Base-by-base conservation (phyloP, 495 filamentous ascomycete genomes). In the Terfezia boudieri region DNA sequence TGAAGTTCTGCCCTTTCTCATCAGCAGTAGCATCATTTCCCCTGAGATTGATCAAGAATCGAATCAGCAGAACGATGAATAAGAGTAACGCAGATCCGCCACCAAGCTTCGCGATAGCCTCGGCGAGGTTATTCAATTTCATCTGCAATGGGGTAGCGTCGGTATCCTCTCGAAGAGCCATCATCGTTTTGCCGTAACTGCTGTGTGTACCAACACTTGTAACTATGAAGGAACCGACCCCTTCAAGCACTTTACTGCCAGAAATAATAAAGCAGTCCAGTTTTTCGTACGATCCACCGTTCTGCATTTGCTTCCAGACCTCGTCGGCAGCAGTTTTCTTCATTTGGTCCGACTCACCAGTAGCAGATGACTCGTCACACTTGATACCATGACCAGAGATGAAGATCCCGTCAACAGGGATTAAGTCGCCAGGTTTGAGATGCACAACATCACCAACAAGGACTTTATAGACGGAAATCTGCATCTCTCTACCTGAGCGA, bases 401-500 rank as follows among this genome's bases (percentile, higher is more conserved):
- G 54, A 82, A 76, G 52, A 88, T 73, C n/a, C 83, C 83, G 61
- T 88, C 83, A 0, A 82, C 83, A 0, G 83, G 82, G 55, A 94
- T 75, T 62, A 94, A 73, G 62, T 95, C 86, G 56, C 88, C 88
- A n/a, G 86, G 80, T 64, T 92, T 84, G 32, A 94, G 66, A 58
- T 82, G 76, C 57, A 93, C 73, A 17, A 95, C 74, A 63, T 94
- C 88, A 38, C 88, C 88, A 16, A 83, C 87, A 6, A 87, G 71
- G 37, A 95, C 66, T 59, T 92, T 83, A 61, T 82, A 76, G 37
- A 94, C 75, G 0, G 81, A 86, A 36, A 95, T 80, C 67, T 86
- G 81, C 49, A 71, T 70, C 0, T 78, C 81, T 60, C 76, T 81
- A 48, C 85, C 86, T 4, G 83, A 88, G 14, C 86, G 79, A 46